Evolutionary conservation across 2,329 filamentous ascomycete genomes (phyloP), one percentile per base, ranked within the genome.

Genomic region (Claviceps digitariae): DNA sequence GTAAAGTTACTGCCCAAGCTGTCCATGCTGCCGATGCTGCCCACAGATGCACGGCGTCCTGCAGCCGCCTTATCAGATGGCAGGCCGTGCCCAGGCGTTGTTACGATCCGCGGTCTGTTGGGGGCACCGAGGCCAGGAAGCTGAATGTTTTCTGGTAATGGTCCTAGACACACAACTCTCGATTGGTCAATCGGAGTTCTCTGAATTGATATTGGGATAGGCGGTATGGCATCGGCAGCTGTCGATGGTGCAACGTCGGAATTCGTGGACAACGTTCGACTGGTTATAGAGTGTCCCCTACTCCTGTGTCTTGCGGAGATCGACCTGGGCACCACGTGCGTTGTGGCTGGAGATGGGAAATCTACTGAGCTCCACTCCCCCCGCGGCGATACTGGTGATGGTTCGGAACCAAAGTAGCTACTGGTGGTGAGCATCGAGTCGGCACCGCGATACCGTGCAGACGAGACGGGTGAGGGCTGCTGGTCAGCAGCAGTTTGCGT

Each of bases 1-100:
- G 78, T 81, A 58, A 72, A 81, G 54, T 81, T 78, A 61, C 78
- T 81, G 21, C 77, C 77, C 8, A 81, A 4, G 27, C 27, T 29
- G 27, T 29, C 27, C n/a, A n/a, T n/a, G n/a, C n/a, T n/a, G n/a
- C n/a, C 9, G 27, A 62, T n/a, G 2, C 76, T 80, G 54, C 47
- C 55, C 56, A 65, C 48, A 54, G 66, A 54, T 52, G 58, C 46
- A 13, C 53, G 51, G 13, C 57, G 56, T 9, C 56, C 46, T 0
- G 57, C 47, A 25, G 54, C 54, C 9, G 58, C 52, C 9, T 53
- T 40, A 20, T 51, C 29, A 3, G 40, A 25, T 15, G 56, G 47
- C 20, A 43, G 40, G 47, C 50, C 48, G 21, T 45, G 50, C 29
- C 50, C 54, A 31, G 53, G 57, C 13, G 51, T 38, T 41, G 45